phyloP scores from a whole-genome alignment of 108 stramenopile species.

The Skeletonema menzelii region DNA sequence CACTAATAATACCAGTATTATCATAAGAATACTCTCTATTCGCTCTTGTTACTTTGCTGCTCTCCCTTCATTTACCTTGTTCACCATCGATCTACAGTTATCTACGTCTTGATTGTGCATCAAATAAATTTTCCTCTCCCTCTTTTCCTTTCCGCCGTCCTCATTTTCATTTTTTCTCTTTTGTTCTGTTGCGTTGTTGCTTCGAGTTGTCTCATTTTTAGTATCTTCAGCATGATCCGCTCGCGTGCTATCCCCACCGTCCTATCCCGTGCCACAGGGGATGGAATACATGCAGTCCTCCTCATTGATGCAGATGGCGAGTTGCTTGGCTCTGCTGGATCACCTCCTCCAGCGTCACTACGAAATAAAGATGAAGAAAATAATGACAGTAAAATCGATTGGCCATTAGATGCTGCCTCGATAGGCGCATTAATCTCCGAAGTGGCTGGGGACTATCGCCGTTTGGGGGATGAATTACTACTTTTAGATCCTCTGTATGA shows the following conservation, averaged over 20 bases:
- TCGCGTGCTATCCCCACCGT: constrained; percentile 76
- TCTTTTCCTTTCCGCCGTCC: not conserved
- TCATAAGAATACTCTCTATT: not conserved
- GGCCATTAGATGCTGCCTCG: constrained; percentile 50
- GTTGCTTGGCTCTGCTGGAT: constrained; percentile 55
- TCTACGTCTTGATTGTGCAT: no score
- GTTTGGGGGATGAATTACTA: constrained; percentile 55
- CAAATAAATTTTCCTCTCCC: no score
- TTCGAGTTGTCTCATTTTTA: no score
- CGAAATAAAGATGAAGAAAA: not conserved
- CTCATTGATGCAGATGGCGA: constrained; percentile 79
- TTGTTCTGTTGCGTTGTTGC: no score
- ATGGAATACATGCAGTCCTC: constrained; percentile 73
- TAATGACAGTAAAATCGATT: constrained; percentile 14
- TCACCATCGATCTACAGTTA: no score
- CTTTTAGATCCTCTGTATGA: constrained; percentile 56
- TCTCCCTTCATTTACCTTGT: no score
- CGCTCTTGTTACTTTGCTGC: not conserved
- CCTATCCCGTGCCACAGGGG: constrained; percentile 70
- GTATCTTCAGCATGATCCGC: constrained; percentile 62
- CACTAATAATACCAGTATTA: not conserved
- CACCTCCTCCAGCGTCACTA: constrained; percentile 20
- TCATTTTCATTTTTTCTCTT: not conserved
- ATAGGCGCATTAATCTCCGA: constrained; percentile 79
- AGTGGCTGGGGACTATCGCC: constrained; percentile 67